Evolutionary conservation across 2,329 filamentous ascomycete genomes (phyloP).

Genomic region (Venturia oleaginea): DNA sequence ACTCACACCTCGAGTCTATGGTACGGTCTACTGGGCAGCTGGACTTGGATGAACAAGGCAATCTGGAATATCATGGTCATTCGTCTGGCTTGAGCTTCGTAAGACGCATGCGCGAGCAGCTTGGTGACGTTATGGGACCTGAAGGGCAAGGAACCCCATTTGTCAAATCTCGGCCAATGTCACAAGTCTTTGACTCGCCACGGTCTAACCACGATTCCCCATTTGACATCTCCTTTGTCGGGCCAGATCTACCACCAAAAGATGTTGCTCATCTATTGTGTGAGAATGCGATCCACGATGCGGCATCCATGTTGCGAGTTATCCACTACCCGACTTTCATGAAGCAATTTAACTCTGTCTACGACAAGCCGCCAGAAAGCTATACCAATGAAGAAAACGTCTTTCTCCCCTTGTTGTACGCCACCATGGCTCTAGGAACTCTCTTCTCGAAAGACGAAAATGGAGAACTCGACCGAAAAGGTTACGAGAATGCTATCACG

Average conservation of each 20-base stretch:
- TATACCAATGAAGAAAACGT: conserved; percentile 37
- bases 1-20: conserved; percentile 82
- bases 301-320: conserved; percentile 56
- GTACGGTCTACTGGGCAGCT: conserved; percentile 85
- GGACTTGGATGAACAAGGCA: conserved; percentile 81
- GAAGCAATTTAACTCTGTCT: conserved; percentile 66
- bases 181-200: conserved; percentile 60
- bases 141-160: conserved; percentile 50
- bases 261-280: conserved; percentile 49
- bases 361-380: conserved; percentile 50
- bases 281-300: conserved; percentile 52
- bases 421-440: conserved; percentile 38
- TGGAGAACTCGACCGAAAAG: conserved; percentile 27
- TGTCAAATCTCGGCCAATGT: conserved; percentile 43
- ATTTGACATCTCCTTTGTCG: conserved; percentile 44
- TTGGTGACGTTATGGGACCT: conserved; percentile 65
- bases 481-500: conserved; percentile 38
- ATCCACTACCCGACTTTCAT: conserved; percentile 78
- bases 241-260: conserved; percentile 57
- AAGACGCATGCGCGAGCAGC: conserved; percentile 76
- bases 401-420: conserved; percentile 41
- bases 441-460: conserved; percentile 36
- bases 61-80: conserved; percentile 91
- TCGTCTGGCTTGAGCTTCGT: conserved; percentile 89
- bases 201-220: conserved; percentile 56